These are phyloP conservation scores for Cucumis cinereus DNA, from an alignment of 306 rosid genomes.

Conservation along the genomic window DNA sequence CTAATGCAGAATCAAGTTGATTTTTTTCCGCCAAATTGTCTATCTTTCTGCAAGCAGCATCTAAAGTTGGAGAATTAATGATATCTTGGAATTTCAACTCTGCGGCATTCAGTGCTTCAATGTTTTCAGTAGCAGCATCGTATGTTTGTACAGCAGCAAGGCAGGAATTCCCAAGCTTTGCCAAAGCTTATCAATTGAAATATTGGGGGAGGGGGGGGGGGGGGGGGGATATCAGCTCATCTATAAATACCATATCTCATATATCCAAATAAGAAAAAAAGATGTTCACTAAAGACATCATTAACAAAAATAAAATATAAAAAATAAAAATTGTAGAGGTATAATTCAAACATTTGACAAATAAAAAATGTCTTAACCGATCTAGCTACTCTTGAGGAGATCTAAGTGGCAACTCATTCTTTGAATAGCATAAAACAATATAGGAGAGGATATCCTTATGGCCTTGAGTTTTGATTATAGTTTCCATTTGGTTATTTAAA, in stretches of 20 bases:
- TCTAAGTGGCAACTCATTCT: neutral
- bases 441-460: neutral
- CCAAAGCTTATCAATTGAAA: constrained; percentile 38
- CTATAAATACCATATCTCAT: neutral
- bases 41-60: constrained; percentile 90
- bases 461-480: too few species aligned
- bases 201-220: neutral
- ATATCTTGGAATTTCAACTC: constrained; percentile 89
- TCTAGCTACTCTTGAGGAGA: neutral
- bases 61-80: constrained; percentile 66
- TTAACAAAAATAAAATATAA: neutral
- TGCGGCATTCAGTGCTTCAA: constrained; percentile 72
- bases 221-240: neutral
- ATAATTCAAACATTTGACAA: neutral
- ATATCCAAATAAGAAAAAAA: neutral
- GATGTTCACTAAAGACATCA: neutral
- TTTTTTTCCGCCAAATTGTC: constrained; percentile 79
- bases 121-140: constrained; percentile 68
- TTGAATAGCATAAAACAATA: neutral
- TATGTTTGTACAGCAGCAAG: constrained; percentile 78
- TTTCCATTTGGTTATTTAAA: too few species aligned
- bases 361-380: neutral
- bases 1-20: constrained; percentile 78
- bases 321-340: neutral
- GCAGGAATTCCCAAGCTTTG: constrained; percentile 58